Percentiles rank a stretch among this genome's conserved stretches.
These are phyloP conservation scores for Simplicillium aogashimaense DNA, from an alignment of 2,329 filamentous ascomycete genomes.

Conservation along the genomic window DNA sequence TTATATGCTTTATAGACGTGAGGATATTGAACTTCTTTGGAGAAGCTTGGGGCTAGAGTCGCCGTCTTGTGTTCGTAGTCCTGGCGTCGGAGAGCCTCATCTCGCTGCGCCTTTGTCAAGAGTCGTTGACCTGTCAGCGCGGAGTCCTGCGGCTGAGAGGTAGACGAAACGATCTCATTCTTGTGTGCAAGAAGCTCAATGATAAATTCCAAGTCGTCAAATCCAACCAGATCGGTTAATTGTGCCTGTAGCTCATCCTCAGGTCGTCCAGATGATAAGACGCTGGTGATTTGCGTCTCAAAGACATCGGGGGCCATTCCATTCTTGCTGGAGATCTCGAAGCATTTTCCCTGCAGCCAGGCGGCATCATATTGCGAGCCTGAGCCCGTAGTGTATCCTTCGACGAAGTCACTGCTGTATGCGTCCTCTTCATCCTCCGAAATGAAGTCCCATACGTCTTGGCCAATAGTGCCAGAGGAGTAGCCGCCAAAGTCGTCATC, in stretches of 20 bases:
- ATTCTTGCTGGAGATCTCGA: constrained; percentile 53
- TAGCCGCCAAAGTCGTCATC: constrained; percentile 47
- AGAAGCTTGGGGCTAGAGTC: constrained; percentile 57
- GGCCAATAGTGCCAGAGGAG: constrained; percentile 51
- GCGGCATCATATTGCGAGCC: constrained; percentile 38
- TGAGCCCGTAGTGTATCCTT: constrained; percentile 20
- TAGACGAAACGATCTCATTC: constrained; percentile 49
- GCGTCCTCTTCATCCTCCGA: constrained; percentile 61
- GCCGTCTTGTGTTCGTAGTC: constrained; percentile 80
- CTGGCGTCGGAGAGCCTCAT: constrained; percentile 63
- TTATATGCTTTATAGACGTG: constrained; percentile 83
- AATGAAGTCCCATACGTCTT: constrained; percentile 91
- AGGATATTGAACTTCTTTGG: constrained; percentile 71
- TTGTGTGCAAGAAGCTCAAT: constrained; percentile 80
- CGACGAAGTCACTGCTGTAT: constrained; percentile 55
- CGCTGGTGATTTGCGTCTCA: constrained; percentile 64
- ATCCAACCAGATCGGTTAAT: constrained; percentile 83
- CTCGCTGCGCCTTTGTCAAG: constrained; percentile 66
- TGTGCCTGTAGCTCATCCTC: constrained; percentile 88
- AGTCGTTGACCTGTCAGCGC: constrained; percentile 36
- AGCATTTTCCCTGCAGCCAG: constrained; percentile 67
- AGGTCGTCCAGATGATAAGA: constrained; percentile 55
- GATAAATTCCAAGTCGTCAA: constrained; percentile 86
- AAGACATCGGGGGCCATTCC: constrained; percentile 62
- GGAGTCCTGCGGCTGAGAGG: constrained; percentile 23